Percentiles rank a stretch among this genome's conserved stretches.
Evolutionary conservation across 1,139 yeast species (phyloP).

Genomic region (Yamadazyma diddensiae): DNA sequence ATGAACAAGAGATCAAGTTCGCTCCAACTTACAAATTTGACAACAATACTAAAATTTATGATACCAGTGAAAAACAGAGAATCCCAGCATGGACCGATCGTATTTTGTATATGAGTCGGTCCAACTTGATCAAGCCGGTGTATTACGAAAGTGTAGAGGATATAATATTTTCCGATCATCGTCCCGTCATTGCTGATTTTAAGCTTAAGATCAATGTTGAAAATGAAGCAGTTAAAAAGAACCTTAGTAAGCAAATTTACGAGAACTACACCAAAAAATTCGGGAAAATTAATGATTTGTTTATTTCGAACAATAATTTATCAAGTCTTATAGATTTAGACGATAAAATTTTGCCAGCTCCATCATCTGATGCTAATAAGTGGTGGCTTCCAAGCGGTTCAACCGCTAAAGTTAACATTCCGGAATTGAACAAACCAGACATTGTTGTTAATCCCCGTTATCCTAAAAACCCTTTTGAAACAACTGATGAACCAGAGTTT

Average conservation of each 20-base stretch:
- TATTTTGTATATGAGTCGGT: conserved; percentile 45
- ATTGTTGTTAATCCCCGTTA: conserved; percentile 62
- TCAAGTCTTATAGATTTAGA: conserved; percentile 28
- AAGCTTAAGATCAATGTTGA: conserved; percentile 64
- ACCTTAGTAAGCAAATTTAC: conserved; percentile 60
- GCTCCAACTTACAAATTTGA: conserved; percentile 93
- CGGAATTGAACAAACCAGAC: conserved; percentile 33
- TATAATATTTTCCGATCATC: conserved; percentile 81
- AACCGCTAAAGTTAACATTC: conserved; percentile 62
- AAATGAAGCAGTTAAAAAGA: conserved; percentile 60
- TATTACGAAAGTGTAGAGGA: conserved; percentile 61
- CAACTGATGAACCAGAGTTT: conserved; percentile 34
- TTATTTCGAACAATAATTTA: conserved; percentile 27
- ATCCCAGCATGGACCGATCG: conserved; percentile 98
- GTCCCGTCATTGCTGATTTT: conserved; percentile 86
- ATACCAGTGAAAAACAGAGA: conserved; percentile 86
- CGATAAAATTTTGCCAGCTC: conserved; percentile 65
- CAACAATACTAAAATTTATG: conserved; percentile 73
- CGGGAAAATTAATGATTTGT: conserved; percentile 42
- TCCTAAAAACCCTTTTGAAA: conserved; percentile 68
- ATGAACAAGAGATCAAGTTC: conserved; percentile 73
- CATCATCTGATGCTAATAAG: conserved; percentile 74
- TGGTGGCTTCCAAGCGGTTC: conserved; percentile 93
- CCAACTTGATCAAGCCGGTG: conserved; percentile 58
- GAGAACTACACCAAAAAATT: conserved; percentile 46